Base-by-base conservation (phyloP, 257 asterid species). In the Orobanche coerulescens region DNA sequence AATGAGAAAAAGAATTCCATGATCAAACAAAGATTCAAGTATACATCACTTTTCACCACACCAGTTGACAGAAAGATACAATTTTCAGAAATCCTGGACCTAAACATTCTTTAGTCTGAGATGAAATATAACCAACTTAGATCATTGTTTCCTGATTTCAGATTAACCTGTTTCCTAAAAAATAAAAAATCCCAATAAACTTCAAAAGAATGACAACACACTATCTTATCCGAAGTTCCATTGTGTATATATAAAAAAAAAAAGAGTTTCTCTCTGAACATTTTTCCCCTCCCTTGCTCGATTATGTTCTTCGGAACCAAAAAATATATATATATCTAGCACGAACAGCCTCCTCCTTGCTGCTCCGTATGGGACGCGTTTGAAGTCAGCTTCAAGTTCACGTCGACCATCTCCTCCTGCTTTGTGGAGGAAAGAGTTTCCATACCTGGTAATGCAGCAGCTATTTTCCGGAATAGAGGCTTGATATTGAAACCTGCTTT, bases 401-500 rank as follows among this genome's bases (percentile, higher is more conserved):
- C 93, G 34, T 87, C 95, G 25, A 84, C 92, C 93, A 87, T 86
- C 64, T 84, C 95, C 63, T 90, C 95, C 60, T 82, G 85, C 61
- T 77, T 90, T 19, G 95, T 75, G 36, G 94, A 77, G 14, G 95
- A 84, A 63, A 90, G 86, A 2, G 87, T 71, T 64, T 85, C 96
- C 94, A 87, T 87, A 33, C 89, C 95, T 2, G 97, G 92, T 64
- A 90, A 70, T 7, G 91, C 94, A 19, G 84, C 85, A 60, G 96
- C 95, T 62, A 90, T 90, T 77, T 90, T 90, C 62, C 96, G 79
- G 62, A 87, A 90, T 51, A 90, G 79, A 49, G 95, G 94, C 96
- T 91, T 91, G 55, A 91, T 91, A 69, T 91, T 91, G 79, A 91
- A 91, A 58, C 97, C 96, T 14, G 96, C 96, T 71, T 88, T 88